phyloP scores from a whole-genome alignment of 2,329 filamentous ascomycete species.

The Parastagonospora avenae region DNA sequence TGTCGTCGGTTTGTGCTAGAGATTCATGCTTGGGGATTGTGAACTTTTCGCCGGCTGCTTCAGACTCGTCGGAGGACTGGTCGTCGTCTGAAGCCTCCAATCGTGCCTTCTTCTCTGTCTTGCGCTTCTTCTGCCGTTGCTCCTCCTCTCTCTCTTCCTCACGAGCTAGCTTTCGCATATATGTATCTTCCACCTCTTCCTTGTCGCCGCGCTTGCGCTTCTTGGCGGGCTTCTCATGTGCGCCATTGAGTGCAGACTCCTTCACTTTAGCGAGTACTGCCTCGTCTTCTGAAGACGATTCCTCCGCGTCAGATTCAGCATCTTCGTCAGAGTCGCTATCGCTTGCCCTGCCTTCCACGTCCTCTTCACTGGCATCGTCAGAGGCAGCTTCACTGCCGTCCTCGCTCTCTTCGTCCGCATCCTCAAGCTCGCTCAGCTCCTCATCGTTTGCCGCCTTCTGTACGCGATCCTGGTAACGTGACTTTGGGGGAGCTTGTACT shows the following conservation, averaged over 20 bases:
- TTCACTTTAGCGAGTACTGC: conserved; percentile 30
- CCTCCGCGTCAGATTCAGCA: conserved; percentile 17
- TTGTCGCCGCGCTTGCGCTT: conserved; percentile 60
- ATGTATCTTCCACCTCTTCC: conserved; percentile 72
- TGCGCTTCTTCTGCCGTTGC: conserved; percentile 45
- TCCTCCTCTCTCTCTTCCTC: conserved; percentile 52
- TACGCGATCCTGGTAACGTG: conserved; percentile 43
- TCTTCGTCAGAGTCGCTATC: conserved; percentile 22
- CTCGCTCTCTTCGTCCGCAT: conserved; percentile 52
- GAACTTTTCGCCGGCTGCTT: conserved; percentile 59
- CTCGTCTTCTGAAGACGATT: conserved; percentile 28
- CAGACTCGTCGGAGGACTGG: conserved; percentile 32
- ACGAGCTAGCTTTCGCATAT: conserved; percentile 67
- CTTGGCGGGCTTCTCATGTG: conserved; percentile 37
- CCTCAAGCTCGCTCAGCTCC: conserved; percentile 56
- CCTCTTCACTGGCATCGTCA: conserved; percentile 43
- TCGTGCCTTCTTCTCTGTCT: conserved; percentile 35
- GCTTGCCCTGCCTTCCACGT: conserved; percentile 14
- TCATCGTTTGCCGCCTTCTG: conserved; percentile 22
- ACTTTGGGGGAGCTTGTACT: conserved; percentile 46
- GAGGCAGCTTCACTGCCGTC: conserved; percentile 38
- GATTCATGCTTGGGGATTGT: conserved; percentile 58
- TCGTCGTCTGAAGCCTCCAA: conserved; percentile 15
- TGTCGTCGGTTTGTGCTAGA: conserved; percentile 45
- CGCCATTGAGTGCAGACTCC: conserved; percentile 32